Evolutionary conservation across 805 yeast genomes (phyloP).

Genomic region (Saccharomycopsis sp.): DNA sequence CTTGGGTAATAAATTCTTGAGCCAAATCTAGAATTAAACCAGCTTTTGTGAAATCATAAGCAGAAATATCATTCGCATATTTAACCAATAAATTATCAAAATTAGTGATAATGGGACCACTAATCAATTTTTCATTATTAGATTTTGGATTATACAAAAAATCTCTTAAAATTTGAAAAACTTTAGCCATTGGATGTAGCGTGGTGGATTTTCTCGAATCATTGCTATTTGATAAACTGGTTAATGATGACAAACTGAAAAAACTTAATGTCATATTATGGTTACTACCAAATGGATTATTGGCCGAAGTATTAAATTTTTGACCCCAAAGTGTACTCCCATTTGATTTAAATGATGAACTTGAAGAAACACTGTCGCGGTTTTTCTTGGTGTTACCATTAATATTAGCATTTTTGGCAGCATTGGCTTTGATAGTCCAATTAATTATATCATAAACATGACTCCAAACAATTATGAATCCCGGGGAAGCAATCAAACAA

Average conservation of each 20-base stretch:
- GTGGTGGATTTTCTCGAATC: slow-evolving; percentile 11
- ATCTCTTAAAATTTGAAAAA: slow-evolving; percentile 29
- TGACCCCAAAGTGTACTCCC: slow-evolving; percentile 7
- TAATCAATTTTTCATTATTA: slow-evolving; percentile 21
- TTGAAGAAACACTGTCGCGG: neutral
- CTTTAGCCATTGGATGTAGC: slow-evolving; percentile 22
- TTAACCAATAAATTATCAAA: slow-evolving; percentile 28
- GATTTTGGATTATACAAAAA: slow-evolving; percentile 24
- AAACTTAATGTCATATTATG: slow-evolving; percentile 15
- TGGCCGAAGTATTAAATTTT: slow-evolving; percentile 12
- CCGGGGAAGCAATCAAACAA: slow-evolving; percentile 29
- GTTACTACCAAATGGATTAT: slow-evolving; percentile 4
- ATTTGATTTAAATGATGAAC: neutral
- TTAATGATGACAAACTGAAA: slow-evolving; percentile 7
- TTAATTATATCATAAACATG: slow-evolving; percentile 35
- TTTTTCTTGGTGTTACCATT: neutral
- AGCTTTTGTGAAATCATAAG: slow-evolving; percentile 30
- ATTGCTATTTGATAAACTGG: neutral
- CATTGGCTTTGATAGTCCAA: slow-evolving; percentile 14
- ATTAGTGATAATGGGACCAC: slow-evolving; percentile 18
- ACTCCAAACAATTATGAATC: slow-evolving; percentile 33
- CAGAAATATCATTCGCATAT: slow-evolving; percentile 28
- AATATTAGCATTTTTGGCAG: neutral
- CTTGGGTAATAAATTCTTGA: slow-evolving; percentile 25
- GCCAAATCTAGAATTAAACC: slow-evolving; percentile 32